These are phyloP conservation scores for Thalassiosira profunda DNA, from an alignment of 108 stramenopile species.

Conservation along the genomic window DNA sequence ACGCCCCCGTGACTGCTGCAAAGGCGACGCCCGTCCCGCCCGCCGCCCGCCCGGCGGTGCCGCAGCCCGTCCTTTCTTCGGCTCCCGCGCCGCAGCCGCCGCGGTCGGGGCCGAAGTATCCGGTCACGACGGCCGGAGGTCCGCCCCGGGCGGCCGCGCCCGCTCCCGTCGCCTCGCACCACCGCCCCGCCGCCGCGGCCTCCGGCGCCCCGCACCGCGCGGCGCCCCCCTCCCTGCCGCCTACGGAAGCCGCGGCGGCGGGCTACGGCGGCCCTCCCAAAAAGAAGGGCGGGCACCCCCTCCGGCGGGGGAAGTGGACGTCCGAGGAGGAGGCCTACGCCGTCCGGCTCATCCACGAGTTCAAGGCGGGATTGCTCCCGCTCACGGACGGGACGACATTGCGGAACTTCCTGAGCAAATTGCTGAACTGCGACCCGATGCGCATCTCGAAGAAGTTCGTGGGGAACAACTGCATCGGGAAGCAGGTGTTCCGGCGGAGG, in stretches of 20 bases:
- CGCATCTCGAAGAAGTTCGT: conserved; percentile 99
- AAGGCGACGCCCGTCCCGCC: neutral
- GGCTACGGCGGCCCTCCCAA: conserved; percentile 10
- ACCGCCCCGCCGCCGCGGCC: neutral
- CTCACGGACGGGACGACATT: conserved; percentile 97
- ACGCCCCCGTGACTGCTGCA: neutral
- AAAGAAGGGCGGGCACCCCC: conserved; percentile 31
- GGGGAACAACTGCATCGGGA: conserved; percentile 97
- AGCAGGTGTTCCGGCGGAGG: conserved; percentile 95
- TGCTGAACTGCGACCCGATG: conserved; percentile 99
- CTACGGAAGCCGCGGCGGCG: neutral
- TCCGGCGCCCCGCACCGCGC: neutral
- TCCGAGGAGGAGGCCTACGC: conserved; percentile 97
- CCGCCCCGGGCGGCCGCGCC: neutral
- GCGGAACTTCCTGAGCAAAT: conserved; percentile 93
- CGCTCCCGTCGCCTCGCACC: neutral
- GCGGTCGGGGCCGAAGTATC: neutral
- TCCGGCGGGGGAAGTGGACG: conserved; percentile 93
- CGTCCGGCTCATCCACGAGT: conserved; percentile 91
- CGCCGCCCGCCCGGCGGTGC: neutral
- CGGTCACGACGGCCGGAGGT: neutral
- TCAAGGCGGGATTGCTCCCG: conserved; percentile 93
- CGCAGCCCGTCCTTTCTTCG: neutral
- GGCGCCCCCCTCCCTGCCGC: neutral
- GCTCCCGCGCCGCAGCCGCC: neutral